Evolutionary conservation across 2,329 filamentous ascomycete genomes (phyloP), one percentile per base, ranked within the genome.

Genomic region (Tympanopsis confertula): DNA sequence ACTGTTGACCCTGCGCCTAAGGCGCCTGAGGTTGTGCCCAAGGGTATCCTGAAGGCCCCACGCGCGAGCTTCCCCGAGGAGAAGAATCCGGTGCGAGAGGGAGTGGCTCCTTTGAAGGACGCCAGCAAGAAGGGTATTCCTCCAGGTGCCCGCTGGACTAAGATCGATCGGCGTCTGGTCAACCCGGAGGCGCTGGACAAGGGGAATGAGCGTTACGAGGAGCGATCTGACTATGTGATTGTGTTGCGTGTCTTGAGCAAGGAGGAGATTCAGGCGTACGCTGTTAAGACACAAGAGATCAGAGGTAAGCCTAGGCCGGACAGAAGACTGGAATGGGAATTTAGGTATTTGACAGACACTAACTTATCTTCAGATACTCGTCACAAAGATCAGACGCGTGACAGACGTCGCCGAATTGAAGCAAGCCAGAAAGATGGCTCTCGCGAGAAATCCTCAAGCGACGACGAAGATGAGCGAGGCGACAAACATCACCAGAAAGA

Each of bases 221-320:
- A 33, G 15, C 30, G 15, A 17, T 15, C 30, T 33, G 30, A 33
- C 15, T 33, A 17, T 33, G 30, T 33, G 12, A 10, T 33, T 33
- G 30, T 33, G 30, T 18, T 33, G 30, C 30, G 30, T 10, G 30
- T 33, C 10, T 17, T 33, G 30, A 33, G 10, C 10, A 33, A 33
- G 30, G 30, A 33, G 30, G 30, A 33, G 17, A 33, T 33, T 15
- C 30, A 33, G 15, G 30, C 12, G 30, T 33, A 33, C 17, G 30
- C 30, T 7, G 15, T 33, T 18, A 33, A 17, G 30, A 33, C 30
- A 15, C 30, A 33, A 7, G 30, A 33, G 15, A 33, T 33, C 15
- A 10, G 30, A 17, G 15, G 30, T 33, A 33, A 13, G 30, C 7
- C n/a, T n/a, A n/a, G n/a, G n/a, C n/a, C n/a, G n/a, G n/a, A n/a